Conservation (phyloP, 306 rosid species). For the Vicia villosa region DNA sequence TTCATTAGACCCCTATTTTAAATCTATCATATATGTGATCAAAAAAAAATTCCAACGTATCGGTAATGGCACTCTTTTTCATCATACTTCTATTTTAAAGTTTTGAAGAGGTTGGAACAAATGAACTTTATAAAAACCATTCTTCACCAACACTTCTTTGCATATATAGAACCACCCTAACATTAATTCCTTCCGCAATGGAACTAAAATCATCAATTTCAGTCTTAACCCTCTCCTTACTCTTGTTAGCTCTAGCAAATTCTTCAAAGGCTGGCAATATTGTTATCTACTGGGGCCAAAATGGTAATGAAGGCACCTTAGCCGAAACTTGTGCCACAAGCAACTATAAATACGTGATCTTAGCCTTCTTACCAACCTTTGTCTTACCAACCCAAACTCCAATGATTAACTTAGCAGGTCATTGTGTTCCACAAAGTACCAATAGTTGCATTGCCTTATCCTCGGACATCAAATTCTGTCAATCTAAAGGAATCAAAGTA, state of each 20-base stretch:
- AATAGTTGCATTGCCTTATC: not conserved
- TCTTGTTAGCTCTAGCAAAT: slow-evolving; percentile 23
- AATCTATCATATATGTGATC: not conserved
- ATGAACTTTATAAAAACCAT: slow-evolving; percentile 21
- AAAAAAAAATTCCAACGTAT: slow-evolving; percentile 2
- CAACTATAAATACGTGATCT: slow-evolving; percentile 41
- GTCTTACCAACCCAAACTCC: slow-evolving; percentile 15
- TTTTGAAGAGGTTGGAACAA: not conserved
- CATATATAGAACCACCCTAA: slow-evolving; percentile 5
- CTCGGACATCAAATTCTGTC: slow-evolving; percentile 1
- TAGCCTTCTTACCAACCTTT: slow-evolving; percentile 50
- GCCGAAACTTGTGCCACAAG: slow-evolving; percentile 41
- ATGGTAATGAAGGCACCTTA: slow-evolving; percentile 44
- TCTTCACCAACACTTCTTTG: not conserved
- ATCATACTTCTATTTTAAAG: not conserved
- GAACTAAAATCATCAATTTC: slow-evolving; percentile 5
- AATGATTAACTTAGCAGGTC: slow-evolving; percentile 24
- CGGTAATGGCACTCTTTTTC: not conserved
- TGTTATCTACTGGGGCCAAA: slow-evolving; percentile 50
- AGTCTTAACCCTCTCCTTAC: slow-evolving; percentile 9
- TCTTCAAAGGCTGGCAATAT: slow-evolving; percentile 36
- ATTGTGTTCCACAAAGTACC: not conserved
- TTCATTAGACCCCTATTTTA: slow-evolving; percentile 12
- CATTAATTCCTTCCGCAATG: not conserved
- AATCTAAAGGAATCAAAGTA: slow-evolving; percentile 1